Base-by-base conservation (phyloP, 345 rosid species). In the Schrenkiella parvula region DNA sequence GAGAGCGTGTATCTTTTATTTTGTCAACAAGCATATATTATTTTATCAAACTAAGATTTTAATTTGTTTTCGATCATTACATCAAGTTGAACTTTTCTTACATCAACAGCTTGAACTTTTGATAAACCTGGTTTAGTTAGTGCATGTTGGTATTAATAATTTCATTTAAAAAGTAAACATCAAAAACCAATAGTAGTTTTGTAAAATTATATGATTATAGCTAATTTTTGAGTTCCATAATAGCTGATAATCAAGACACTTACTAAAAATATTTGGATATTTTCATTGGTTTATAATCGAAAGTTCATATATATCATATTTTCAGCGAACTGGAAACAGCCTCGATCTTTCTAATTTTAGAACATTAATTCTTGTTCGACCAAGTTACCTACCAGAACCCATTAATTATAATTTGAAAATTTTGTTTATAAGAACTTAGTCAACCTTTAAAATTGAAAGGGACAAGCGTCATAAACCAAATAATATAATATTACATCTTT, bases 321-420 rank as follows among this genome's bases (percentile, higher is more conserved):
- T 18, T 34, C 13, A 60, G 28, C 48, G 5, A 71, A 61, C 52
- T 26, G 17, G 31, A 63, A 63, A 23, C 18, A 26, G 32, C 38
- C 42, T 37, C 13, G n/a, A 23, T 25, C 19, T 46, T 65, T 66
- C 53, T 56, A 65, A 34, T 8, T 22, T 22, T 35, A 63, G 42
- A 55, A 65, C 66, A 55, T 46, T n/a, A n/a, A n/a, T n/a, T 65
- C 66, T 18, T 46, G 71, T 23, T 72, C 64, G 66, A 41, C 25
- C 60, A 66, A 63, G 58, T 28, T 54, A 64, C 65, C 78, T 5
- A 42, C 62, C 70, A 31, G 19, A 73, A 44, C 56, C n/a, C 64
- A 6, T 23, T 37, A 59, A 7, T 48, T 66, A 21, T 48, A 35
- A 31, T 57, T 47, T 66, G 10, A 26, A 35, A 29, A 35, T 26